A percentile compares a stretch with the other conserved stretches of the same genome.
Evolutionary conservation across 805 yeast species (phyloP).

Genomic region (Candida parachauliodes): DNA sequence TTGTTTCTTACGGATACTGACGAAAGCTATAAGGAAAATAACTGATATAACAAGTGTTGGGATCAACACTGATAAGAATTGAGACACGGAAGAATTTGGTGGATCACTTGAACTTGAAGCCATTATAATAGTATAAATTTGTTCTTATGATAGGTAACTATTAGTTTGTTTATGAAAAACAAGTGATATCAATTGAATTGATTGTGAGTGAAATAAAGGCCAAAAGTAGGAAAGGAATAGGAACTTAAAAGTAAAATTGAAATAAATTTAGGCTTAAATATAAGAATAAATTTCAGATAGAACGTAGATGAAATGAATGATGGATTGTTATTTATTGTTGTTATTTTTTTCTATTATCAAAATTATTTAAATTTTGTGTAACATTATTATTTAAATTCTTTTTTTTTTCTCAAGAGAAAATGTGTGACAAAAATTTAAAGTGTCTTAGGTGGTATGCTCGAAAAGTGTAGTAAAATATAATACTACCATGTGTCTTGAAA

Average conservation of each 20-base stretch:
- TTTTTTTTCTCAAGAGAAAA: too few species aligned
- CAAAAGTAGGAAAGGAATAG: too few species aligned
- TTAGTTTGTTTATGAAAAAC: background rate
- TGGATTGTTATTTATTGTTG: background rate
- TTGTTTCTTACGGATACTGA: constrained; percentile 40
- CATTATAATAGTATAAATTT: background rate
- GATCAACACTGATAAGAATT: constrained; percentile 46
- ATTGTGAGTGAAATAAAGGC: background rate
- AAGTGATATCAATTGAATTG: background rate
- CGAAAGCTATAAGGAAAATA: constrained; percentile 38
- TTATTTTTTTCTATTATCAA: too few species aligned
- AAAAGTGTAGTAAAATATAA: too few species aligned
- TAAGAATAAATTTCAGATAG: constrained; percentile 1
- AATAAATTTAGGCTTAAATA: background rate
- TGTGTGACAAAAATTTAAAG: too few species aligned
- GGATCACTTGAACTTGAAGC: constrained; percentile 6
- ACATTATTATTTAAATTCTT: too few species aligned
- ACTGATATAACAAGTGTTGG: constrained; percentile 41
- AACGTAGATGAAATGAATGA: background rate
- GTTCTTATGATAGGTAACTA: too few species aligned
- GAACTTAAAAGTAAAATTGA: too few species aligned
- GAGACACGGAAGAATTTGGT: constrained; percentile 41
- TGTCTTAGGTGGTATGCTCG: too few species aligned
- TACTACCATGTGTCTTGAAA: too few species aligned
- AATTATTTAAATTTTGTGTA: background rate